A percentile compares a stretch with the other conserved stretches of the same genome.
These are phyloP conservation scores for Lathyrus sativus DNA, from an alignment of 306 rosid species.

Conservation along the genomic window DNA sequence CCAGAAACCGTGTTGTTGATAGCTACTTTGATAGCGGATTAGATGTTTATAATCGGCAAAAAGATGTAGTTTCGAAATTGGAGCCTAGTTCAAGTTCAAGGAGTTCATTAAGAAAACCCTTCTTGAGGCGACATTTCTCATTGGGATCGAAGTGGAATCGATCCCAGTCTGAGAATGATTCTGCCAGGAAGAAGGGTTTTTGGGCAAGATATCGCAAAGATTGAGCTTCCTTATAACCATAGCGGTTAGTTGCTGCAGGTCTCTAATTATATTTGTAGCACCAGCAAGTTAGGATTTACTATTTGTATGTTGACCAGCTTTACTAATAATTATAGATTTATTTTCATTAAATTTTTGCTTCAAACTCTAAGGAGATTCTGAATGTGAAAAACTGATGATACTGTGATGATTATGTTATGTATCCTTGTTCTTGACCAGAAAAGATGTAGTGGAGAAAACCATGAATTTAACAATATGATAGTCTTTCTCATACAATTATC, in stretches of 20 bases:
- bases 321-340: slow-evolving; percentile 39
- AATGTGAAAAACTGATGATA: not conserved
- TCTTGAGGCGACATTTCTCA: slow-evolving; percentile 61
- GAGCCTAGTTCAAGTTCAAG: slow-evolving; percentile 70
- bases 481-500: too few relatives aligned
- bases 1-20: slow-evolving; percentile 67
- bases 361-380: not conserved
- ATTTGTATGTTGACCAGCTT: slow-evolving; percentile 43
- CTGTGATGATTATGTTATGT: not conserved
- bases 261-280: slow-evolving; percentile 35
- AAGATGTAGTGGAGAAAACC: too few relatives aligned
- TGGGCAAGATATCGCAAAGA: slow-evolving; percentile 61
- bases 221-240: slow-evolving; percentile 35
- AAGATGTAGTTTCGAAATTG: slow-evolving; percentile 44
- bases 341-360: slow-evolving; percentile 30
- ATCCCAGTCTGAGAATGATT: slow-evolving; percentile 56
- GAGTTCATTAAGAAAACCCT: slow-evolving; percentile 59
- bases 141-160: slow-evolving; percentile 66
- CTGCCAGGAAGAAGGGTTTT: slow-evolving; percentile 63
- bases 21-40: slow-evolving; percentile 55
- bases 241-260: slow-evolving; percentile 28
- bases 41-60: slow-evolving; percentile 52
- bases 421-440: not conserved
- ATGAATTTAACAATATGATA: too few relatives aligned
- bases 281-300: slow-evolving; percentile 40